phyloP scores from a whole-genome alignment of 2,329 filamentous ascomycete species.

The Cytospora schulzeri region DNA sequence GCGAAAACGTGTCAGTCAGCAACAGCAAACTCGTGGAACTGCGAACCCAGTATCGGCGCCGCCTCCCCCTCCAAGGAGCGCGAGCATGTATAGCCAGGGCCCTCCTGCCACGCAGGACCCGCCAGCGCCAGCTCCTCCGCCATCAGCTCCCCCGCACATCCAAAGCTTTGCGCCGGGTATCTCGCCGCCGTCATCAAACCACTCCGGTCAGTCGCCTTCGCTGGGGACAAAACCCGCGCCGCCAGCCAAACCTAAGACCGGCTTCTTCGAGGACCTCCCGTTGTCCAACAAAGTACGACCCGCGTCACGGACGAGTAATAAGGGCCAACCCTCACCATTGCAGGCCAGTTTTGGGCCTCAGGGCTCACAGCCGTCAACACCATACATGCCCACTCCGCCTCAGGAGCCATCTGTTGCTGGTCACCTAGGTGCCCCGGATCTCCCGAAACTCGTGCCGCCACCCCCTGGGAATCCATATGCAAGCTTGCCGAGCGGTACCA shows the following conservation, averaged over 20 bases:
- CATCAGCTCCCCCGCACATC: constrained; percentile 30
- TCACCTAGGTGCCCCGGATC: constrained; percentile 33
- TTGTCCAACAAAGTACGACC: constrained; percentile 63
- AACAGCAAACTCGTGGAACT: constrained; percentile 50
- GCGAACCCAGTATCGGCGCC: constrained; percentile 43
- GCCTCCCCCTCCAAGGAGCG: constrained; percentile 58
- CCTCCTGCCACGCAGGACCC: constrained; percentile 34
- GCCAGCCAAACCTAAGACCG: constrained; percentile 47
- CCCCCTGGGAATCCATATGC: constrained; percentile 57
- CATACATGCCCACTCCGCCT: constrained; percentile 27
- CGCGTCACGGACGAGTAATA: constrained; percentile 54
- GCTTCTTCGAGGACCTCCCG: constrained; percentile 80
- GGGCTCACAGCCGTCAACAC: constrained; percentile 29
- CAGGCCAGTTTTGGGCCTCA: constrained; percentile 40
- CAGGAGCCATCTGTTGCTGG: constrained; percentile 26
- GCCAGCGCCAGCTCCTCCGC: constrained; percentile 27
- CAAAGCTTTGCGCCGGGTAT: constrained; percentile 33
- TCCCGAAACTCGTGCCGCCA: constrained; percentile 54
- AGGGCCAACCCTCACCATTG: constrained; percentile 45
- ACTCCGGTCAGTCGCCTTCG: constrained; percentile 38
- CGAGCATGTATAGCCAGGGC: constrained; percentile 54
- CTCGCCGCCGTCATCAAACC: constrained; percentile 43
- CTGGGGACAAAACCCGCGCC: constrained; percentile 38
- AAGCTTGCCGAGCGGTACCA: constrained; percentile 41
- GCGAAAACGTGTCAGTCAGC: constrained; percentile 64